Base-by-base conservation (phyloP, 1,139 yeast genomes). In the Ogataea hybrid region DNA sequence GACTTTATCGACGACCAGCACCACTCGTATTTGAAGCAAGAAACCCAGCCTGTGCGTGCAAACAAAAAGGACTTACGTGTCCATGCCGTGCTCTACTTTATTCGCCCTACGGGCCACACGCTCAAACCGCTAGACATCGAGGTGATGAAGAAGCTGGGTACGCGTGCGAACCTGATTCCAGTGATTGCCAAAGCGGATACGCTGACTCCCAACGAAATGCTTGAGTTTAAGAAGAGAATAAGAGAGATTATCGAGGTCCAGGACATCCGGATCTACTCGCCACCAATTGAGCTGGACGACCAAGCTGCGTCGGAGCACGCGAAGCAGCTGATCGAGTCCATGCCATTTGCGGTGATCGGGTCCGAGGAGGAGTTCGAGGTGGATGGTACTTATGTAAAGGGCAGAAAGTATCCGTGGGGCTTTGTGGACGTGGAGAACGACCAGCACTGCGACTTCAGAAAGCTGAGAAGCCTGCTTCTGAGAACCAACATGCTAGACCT, bases 321-420 rank as follows among this genome's bases (percentile, higher is more conserved):
- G 25, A 82, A 84, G 62, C 88, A 82, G 60, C 70, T 88, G 61
- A 84, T 87, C 56, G 95, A 87, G 61, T 75, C 89, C 30, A 87
- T 90, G 94, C 98, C 98, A 31, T 92, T 87, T 68, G 89, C 97
- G 7, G 74, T 92, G 21, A 81, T 92, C 65, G 97, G 97, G 2
- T 84, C 96, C 9, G 96, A 88, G 63, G 83, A 83, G 49, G 95
- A 86, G 58, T 83, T 81, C 49, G 90, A 87, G 59, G 73, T 83
- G 39, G 81, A 84, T 35, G 97, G 96, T 29, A 75, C 78, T 51
- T 71, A 77, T 50, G 90, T 88, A 37, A 77, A 85, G 51, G 98
- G 96, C 35, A 83, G 99, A 67, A 87, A 87, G 64, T 92, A 92
- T 62, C 90, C 95, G 49, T 92, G 98, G 98, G 98, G 98, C 32